Base-by-base conservation (phyloP, 179 eudicot species). In the Spergularia azorica region DNA sequence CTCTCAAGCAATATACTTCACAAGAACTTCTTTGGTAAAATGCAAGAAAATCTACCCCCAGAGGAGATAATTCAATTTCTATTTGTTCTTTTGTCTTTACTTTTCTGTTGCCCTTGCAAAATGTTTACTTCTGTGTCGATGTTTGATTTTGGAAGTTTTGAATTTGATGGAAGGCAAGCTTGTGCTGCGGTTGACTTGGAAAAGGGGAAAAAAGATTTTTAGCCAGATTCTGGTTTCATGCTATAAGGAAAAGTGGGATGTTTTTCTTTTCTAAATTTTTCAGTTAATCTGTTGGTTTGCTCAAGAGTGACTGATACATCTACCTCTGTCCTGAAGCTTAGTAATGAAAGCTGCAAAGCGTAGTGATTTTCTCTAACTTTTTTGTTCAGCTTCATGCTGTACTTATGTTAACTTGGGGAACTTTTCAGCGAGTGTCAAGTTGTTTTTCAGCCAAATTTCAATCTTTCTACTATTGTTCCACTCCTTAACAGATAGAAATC, bases 81-180 rank as follows among this genome's bases (percentile, higher is more conserved):
- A 26, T 26, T 26, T 26, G 32, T 26, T 26, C 50, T 67, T 16
- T 51, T 2, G 9, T 46, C 50, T 26, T 26, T 26, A 51, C n/a
- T 46, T 56, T 67, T 67, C 17, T 18, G 57, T 67, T 18, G 8
- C 16, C 71, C 57, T 67, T 67, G 55, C 38, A 48, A 67, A 48
- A 61, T 61, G 16, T 21, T 32, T 13, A 32, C 21, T 9, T 48
- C n/a, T 5, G 3, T 9, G 51, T 67, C 48, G 71, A 17, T 67
- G 38, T 67, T 67, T 48, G 58, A 50, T 48, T 67, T 59, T 65
- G 16, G 11, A 66, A 65, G 15, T 39, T 66, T n/a, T 39, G 41
- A 66, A 39, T 0, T 64, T 3, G 38, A 64, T 32, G 38, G 50
- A 17, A 16, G 5, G 70, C 13, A 7, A n/a, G 63, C 20, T 17